These are phyloP conservation scores for Mortierella sp. DNA, from an alignment of 371 early-diverging fungal species.

Conservation along the genomic window DNA sequence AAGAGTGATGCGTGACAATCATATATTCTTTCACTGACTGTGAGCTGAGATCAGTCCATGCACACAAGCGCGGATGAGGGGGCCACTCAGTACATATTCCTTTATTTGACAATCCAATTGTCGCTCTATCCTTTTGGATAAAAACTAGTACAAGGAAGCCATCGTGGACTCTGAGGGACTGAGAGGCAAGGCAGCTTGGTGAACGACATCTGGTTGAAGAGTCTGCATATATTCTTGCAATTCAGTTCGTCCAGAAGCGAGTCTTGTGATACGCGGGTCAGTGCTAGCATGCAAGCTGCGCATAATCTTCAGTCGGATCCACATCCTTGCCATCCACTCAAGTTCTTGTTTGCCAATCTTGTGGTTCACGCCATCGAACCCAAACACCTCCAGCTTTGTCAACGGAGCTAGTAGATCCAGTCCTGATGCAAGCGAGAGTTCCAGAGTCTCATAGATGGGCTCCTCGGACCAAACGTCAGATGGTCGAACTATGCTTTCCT, in stretches of 20 bases:
- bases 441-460: not conserved
- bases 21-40: too few species aligned
- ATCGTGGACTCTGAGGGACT: not conserved
- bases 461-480: not conserved
- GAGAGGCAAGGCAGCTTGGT: not conserved
- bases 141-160: not conserved
- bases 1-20: too few species aligned
- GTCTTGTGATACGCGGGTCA: not conserved
- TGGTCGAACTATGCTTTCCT: not conserved
- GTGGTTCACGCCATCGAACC: not conserved
- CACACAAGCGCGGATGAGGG: too few species aligned
- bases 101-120: too few species aligned
- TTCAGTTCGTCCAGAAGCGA: not conserved
- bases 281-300: not conserved
- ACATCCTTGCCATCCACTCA: not conserved
- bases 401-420: not conserved
- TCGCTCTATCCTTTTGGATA: too few species aligned
- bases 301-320: not conserved
- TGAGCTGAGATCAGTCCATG: too few species aligned
- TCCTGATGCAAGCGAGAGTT: not conserved
- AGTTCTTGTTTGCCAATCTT: not conserved
- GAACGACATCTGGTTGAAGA: not conserved
- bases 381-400: not conserved
- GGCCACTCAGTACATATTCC: too few species aligned
- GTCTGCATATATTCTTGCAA: not conserved